Percentiles rank a stretch among this genome's conserved stretches.
Conservation (phyloP, 495 filamentous ascomycete species). For the Ascodesmis nigricans region DNA sequence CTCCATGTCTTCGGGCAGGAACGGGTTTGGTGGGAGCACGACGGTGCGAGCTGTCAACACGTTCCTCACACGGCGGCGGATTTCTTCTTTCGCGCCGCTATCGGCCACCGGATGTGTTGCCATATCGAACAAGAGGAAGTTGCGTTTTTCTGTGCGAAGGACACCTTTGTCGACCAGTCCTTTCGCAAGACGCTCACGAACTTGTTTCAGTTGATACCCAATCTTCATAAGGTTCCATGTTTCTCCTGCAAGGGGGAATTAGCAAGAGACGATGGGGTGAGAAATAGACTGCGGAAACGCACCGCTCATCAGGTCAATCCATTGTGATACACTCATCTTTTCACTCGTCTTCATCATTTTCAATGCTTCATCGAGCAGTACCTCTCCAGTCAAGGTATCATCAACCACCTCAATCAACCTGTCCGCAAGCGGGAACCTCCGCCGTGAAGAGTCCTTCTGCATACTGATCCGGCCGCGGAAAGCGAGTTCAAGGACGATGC, state of each 20-base stretch:
- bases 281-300: conserved; percentile 22
- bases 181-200: conserved; percentile 89
- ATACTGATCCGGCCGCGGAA: conserved; percentile 93
- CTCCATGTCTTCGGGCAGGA: conserved; percentile 81
- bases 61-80: conserved; percentile 74
- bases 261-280: conserved; percentile 2
- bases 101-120: conserved; percentile 97
- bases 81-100: conserved; percentile 91
- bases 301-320: conserved; percentile 99
- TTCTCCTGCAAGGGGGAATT: conserved; percentile 42
- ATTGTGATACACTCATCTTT: conserved; percentile 97
- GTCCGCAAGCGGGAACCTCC: conserved; percentile 81
- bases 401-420: conserved; percentile 90
- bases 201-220: conserved; percentile 97
- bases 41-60: conserved; percentile 85
- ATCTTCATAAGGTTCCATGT: conserved; percentile 99
- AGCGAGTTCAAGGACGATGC: conserved; percentile 91
- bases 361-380: conserved; percentile 88
- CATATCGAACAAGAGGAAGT: conserved; percentile 99
- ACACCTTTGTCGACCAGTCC: conserved; percentile 98
- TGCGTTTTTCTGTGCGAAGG: conserved; percentile 92
- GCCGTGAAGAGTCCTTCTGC: conserved; percentile 85
- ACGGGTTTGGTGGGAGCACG: conserved; percentile 58
- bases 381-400: conserved; percentile 90
- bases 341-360: conserved; percentile 99